These are phyloP conservation scores for Ophiostoma himal-ulmi DNA, from an alignment of 2,329 filamentous ascomycete species.

Conservation along the genomic window DNA sequence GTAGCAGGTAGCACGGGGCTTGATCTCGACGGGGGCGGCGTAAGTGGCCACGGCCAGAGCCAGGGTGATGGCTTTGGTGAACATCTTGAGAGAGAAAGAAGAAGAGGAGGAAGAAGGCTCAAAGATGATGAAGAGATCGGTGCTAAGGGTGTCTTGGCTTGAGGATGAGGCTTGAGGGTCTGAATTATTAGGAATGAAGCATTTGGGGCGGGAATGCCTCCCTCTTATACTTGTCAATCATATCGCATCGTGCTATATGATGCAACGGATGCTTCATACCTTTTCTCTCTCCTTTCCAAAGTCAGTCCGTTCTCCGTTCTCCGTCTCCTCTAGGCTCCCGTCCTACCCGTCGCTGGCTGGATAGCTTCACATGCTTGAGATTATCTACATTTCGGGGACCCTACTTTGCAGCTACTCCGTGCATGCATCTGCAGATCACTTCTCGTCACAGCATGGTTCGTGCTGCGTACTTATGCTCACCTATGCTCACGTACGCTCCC, in stretches of 20 bases:
- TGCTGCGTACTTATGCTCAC: not conserved
- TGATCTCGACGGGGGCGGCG: constrained; percentile 12
- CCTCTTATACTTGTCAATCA: not conserved
- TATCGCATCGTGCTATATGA: not conserved
- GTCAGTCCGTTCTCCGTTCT: not conserved
- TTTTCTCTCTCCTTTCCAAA: not conserved
- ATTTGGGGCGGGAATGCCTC: not conserved
- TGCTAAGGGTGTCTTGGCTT: constrained; percentile 6
- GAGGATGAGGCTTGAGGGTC: not conserved
- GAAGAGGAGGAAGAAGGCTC: not conserved
- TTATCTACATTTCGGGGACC: not conserved
- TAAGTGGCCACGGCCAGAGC: not conserved
- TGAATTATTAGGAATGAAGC: not conserved
- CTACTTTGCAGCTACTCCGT: not conserved
- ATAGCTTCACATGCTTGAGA: not conserved
- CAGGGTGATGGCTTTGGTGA: not conserved
- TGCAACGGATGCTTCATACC: not conserved
- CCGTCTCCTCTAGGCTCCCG: not conserved
- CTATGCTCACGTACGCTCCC: not conserved
- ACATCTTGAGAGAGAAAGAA: not conserved
- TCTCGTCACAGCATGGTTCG: constrained; percentile 2
- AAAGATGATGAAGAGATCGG: not conserved
- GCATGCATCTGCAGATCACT: not conserved
- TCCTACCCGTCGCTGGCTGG: not conserved
- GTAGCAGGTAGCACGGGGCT: constrained; percentile 18